phyloP scores from a whole-genome alignment of 495 filamentous ascomycete species.

The Aspergillus olivimuriae region DNA sequence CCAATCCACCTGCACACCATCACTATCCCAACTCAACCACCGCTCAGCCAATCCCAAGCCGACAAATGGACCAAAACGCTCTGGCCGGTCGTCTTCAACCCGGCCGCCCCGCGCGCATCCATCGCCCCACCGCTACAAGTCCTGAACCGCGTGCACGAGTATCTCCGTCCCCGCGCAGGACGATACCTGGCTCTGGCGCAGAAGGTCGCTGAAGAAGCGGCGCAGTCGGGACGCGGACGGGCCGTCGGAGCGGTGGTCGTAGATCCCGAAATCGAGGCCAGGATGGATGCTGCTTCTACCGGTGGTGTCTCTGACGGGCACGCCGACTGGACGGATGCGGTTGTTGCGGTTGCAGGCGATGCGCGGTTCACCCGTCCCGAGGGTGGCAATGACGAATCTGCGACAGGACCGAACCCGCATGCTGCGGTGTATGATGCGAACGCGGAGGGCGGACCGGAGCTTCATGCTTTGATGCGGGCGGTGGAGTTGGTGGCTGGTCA shows the following conservation, averaged over 20 bases:
- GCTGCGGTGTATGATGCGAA: constrained; percentile 25
- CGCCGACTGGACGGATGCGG: constrained; percentile 28
- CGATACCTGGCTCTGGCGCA: constrained; percentile 66
- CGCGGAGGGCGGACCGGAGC: constrained; percentile 61
- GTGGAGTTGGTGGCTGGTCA: constrained; percentile 80
- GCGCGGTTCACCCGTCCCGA: constrained; percentile 56
- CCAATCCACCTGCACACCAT: constrained; percentile 40
- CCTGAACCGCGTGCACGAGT: constrained; percentile 48
- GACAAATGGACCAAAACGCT: constrained; percentile 65
- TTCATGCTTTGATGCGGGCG: constrained; percentile 79
- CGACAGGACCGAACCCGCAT: constrained; percentile 23
- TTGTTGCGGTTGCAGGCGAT: constrained; percentile 74
- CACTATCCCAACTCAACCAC: constrained; percentile 66
- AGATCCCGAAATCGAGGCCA: constrained; percentile 42
- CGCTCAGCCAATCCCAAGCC: constrained; percentile 69
- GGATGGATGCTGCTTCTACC: constrained; percentile 14
- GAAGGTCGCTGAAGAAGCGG: constrained; percentile 51
- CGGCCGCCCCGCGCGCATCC: constrained; percentile 46
- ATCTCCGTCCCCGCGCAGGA: constrained; percentile 47
- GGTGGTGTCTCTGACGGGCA: constrained; percentile 10
- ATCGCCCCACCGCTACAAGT: constrained; percentile 46
- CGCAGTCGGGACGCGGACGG: constrained; percentile 54
- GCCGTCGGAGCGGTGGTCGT: constrained; percentile 78
- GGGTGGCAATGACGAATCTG: constrained; percentile 23
- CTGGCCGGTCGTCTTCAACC: constrained; percentile 91